Evolutionary conservation across 148 eudicot species (phyloP).

Genomic region (Rheum nobile): DNA sequence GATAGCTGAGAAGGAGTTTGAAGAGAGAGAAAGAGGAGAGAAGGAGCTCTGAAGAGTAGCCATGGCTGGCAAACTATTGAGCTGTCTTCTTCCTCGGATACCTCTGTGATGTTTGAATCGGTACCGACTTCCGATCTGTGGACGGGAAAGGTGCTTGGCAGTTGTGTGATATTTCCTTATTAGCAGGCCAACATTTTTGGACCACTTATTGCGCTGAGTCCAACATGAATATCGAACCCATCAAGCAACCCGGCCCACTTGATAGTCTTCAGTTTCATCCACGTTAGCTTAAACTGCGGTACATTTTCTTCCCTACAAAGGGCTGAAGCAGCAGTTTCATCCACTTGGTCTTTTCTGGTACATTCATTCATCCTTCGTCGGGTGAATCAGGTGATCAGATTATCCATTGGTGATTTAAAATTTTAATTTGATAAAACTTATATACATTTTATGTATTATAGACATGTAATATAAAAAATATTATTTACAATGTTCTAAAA

Average conservation of each 20-base stretch:
- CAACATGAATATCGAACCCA: not conserved
- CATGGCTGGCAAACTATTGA: slow-evolving; percentile 46
- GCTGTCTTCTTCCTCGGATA: not conserved
- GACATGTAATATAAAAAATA: no score
- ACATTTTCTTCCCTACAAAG: no score
- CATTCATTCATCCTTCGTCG: no score
- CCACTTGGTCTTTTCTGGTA: no score
- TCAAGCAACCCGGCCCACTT: not conserved
- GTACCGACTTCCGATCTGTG: not conserved
- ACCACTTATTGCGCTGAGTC: not conserved
- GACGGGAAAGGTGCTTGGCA: not conserved
- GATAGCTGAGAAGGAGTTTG: slow-evolving; percentile 58
- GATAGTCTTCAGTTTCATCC: not conserved
- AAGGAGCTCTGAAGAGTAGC: slow-evolving; percentile 78
- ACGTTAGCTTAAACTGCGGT: no score
- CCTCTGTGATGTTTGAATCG: not conserved
- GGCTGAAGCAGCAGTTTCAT: no score
- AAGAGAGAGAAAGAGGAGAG: slow-evolving; percentile 54
- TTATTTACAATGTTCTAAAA: no score
- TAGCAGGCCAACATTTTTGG: not conserved
- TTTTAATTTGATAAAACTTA: no score
- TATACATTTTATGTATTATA: no score
- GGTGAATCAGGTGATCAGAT: no score
- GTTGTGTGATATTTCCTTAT: not conserved
- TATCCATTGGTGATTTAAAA: no score